These are phyloP conservation scores for Helianthus annuus DNA, from an alignment of 129 eudicot genomes.

Conservation along the genomic window HanXRQr2.0-SUNRISE NC_035445.2:111627345-111627844, in stretches of 20 bases:
- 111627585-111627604: constrained; percentile 73
- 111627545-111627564: constrained; percentile 90
- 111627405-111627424: constrained; percentile 95
- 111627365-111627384: constrained; percentile 90
- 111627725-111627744: background rate
- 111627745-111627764: background rate
- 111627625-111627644: constrained; percentile 48
- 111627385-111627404: constrained; percentile 98
- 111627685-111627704: constrained; percentile 13
- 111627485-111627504: constrained; percentile 71
- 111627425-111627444: constrained; percentile 99
- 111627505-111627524: constrained; percentile 91
- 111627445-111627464: constrained; percentile 95
- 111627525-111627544: constrained; percentile 96
- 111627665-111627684: background rate
- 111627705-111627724: background rate
- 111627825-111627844: background rate
- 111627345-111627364: constrained; percentile 53
- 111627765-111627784: constrained; percentile 7
- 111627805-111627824: background rate
- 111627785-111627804: constrained; percentile 5
- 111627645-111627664: constrained; percentile 14
- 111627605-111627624: constrained; percentile 57
- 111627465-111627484: constrained; percentile 94
- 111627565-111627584: constrained; percentile 85